These are phyloP conservation scores for Phytophthora pisi DNA, from an alignment of 352 stramenopile species.

Conservation along the genomic window DNA sequence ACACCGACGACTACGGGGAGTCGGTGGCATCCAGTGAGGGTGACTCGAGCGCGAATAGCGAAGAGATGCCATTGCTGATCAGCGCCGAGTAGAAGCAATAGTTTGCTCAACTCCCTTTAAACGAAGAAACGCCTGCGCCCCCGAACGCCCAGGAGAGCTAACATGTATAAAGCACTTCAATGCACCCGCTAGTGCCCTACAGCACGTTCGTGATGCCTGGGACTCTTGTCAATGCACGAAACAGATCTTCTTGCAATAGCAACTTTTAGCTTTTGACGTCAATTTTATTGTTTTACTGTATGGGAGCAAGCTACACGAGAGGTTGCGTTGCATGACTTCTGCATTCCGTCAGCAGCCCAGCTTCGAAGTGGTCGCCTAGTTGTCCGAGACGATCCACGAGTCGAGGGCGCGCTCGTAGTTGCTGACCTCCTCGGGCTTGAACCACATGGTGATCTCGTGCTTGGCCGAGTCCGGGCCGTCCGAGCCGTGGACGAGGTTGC, in stretches of 20 bases:
- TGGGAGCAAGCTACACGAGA: slow-evolving; percentile 12
- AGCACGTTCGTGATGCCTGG: too few relatives aligned
- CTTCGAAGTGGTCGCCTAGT: slow-evolving; percentile 49
- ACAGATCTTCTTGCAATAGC: neutral
- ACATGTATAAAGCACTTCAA: too few relatives aligned
- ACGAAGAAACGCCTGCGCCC: too few relatives aligned
- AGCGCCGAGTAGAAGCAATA: slow-evolving; percentile 6
- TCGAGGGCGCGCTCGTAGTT: slow-evolving; percentile 91
- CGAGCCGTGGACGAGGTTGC: slow-evolving; percentile 94
- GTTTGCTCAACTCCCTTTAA: too few relatives aligned
- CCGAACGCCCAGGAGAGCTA: too few relatives aligned
- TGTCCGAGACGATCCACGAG: slow-evolving; percentile 90
- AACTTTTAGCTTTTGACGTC: neutral
- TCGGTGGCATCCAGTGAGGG: slow-evolving; percentile 30
- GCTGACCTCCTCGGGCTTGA: slow-evolving; percentile 90
- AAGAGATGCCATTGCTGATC: slow-evolving; percentile 34
- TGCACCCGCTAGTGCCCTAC: too few relatives aligned
- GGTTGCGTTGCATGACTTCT: neutral
- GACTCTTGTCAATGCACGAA: too few relatives aligned
- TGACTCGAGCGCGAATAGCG: slow-evolving; percentile 23
- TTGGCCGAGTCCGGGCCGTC: slow-evolving; percentile 92
- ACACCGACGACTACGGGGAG: slow-evolving; percentile 30
- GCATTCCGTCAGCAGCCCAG: neutral
- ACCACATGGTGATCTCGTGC: slow-evolving; percentile 95
- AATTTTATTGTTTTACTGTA: slow-evolving; percentile 37